Evolutionary conservation across 177 flowering plant species (phyloP).

Genomic region (Tripterygium wilfordii): DNA sequence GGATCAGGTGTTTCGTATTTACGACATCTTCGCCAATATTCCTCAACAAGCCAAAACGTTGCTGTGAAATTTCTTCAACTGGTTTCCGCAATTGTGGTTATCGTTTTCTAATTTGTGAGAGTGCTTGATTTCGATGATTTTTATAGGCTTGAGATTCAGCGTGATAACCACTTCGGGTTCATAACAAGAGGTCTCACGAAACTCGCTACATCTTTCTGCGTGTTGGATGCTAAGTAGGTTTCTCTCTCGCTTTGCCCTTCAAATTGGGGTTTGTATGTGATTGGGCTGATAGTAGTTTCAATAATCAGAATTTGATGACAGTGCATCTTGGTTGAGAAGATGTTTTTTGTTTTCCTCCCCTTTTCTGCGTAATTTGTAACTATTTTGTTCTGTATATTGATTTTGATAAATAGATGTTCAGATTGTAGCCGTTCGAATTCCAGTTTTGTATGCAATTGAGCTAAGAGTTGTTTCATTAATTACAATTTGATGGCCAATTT

Average conservation of each 20-base stretch:
- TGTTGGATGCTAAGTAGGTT: constrained; percentile 75
- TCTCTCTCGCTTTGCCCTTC: constrained; percentile 1
- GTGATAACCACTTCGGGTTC: constrained; percentile 61
- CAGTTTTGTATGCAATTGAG: too few species aligned
- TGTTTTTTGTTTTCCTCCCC: background rate
- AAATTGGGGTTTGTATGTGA: background rate
- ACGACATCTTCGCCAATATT: constrained; percentile 19
- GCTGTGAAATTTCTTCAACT: constrained; percentile 16
- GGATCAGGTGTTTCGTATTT: constrained; percentile 31
- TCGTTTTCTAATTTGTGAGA: background rate
- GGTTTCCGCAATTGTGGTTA: background rate
- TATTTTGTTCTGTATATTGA: too few species aligned
- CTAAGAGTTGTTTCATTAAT: too few species aligned
- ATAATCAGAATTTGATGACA: too few species aligned
- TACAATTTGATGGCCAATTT: too few species aligned
- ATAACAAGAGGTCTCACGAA: constrained; percentile 49
- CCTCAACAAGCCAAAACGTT: constrained; percentile 29
- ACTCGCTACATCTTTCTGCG: constrained; percentile 50
- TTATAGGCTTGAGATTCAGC: constrained; percentile 61
- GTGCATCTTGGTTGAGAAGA: too few species aligned
- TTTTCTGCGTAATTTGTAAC: too few species aligned
- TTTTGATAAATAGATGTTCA: too few species aligned
- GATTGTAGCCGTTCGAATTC: too few species aligned
- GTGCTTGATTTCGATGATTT: background rate
- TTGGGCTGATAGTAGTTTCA: too few species aligned